Base-by-base conservation (phyloP, 2,329 filamentous ascomycete species). In the Clonostachys sp. region DNA sequence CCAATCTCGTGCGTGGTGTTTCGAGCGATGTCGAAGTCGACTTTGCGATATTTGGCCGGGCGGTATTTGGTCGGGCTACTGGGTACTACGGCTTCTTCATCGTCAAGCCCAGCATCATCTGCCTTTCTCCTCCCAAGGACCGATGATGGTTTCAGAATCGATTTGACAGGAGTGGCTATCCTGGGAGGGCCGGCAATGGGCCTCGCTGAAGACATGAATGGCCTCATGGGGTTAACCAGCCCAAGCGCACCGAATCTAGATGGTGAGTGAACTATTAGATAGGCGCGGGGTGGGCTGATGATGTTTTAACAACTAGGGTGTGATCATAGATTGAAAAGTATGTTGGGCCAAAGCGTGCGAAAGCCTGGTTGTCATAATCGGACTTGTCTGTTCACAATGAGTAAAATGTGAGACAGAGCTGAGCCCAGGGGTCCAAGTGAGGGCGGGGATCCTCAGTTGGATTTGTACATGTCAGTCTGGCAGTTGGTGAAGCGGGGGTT, bases 11-110 rank as follows among this genome's bases (percentile, higher is more conserved):
- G 74, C 7, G 80, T 74, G 49, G 75, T 69, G 58, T 79, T 81
- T 56, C 75, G 72, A 17, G 76, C 73, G 51, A 82, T 71, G 65
- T 82, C 78, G 53, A 83, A 82, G 42, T 78, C 66, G 44, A 83
- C 80, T 55, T 75, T 80, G 50, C 74, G 75, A 36, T 77, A 72
- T 59, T 83, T 83, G 34, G 61, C 68, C 5, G 65, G 24, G 24
- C 24, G 24, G 24, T 30, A 30, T 30, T 30, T 30, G 9, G 24
- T 30, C 24, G 24, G 24, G 24, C 24, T 30, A 30, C 24, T 30
- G 9, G 24, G 24, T 30, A 30, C 24, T 30, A 30, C 24, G 24
- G 24, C 24, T 30, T 30, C 24, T 30, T 30, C 58, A 49, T 72
- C 67, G 47, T 69, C 69, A 39, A 67, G 59, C 34, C 63, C 65